A percentile compares a stretch with the other conserved stretches of the same genome.
These are phyloP conservation scores for Boletus semigastroideus DNA, from an alignment of 1,284 basidiomycete genomes.

Conservation along the genomic window DNA sequence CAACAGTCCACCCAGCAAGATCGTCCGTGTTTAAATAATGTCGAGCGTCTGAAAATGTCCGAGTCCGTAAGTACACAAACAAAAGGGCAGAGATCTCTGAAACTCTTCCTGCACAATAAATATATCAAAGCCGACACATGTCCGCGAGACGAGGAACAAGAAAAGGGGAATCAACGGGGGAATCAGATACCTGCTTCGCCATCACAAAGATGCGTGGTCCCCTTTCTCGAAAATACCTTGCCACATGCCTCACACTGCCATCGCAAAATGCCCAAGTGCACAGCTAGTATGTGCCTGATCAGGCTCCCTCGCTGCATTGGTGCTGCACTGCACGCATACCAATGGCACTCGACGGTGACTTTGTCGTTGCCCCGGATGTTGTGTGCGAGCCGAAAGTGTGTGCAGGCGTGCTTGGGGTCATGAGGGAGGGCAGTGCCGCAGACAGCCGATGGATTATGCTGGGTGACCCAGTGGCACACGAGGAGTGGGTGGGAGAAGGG, in stretches of 20 bases:
- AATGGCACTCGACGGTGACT: slow-evolving; percentile 5
- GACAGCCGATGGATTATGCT: neutral
- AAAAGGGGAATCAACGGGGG: neutral
- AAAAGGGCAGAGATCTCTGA: too few species aligned
- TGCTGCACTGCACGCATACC: slow-evolving; percentile 10
- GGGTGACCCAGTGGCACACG: slow-evolving; percentile 14
- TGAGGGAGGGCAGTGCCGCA: slow-evolving; percentile 10
- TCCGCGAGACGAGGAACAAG: neutral
- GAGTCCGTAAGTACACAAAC: neutral
- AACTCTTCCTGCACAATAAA: neutral
- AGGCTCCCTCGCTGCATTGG: slow-evolving; percentile 26
- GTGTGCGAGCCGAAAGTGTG: slow-evolving; percentile 18
- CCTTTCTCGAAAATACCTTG: slow-evolving; percentile 18
- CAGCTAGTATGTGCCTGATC: slow-evolving; percentile 18
- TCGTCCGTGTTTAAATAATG: neutral
- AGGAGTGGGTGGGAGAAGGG: neutral
- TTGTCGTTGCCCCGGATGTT: slow-evolving; percentile 22
- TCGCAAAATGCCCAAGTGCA: slow-evolving; percentile 17
- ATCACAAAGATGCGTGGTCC: slow-evolving; percentile 12
- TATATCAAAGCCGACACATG: neutral
- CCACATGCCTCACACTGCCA: slow-evolving; percentile 18
- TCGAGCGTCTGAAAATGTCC: neutral
- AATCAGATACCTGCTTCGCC: neutral
- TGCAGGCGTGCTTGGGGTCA: slow-evolving; percentile 9
- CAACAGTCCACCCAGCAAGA: neutral